Evolutionary conservation across 176 grass and related monocot genomes (phyloP), one percentile per base, ranked within the genome.

Genomic region (Alopecurus myosuroides): DNA sequence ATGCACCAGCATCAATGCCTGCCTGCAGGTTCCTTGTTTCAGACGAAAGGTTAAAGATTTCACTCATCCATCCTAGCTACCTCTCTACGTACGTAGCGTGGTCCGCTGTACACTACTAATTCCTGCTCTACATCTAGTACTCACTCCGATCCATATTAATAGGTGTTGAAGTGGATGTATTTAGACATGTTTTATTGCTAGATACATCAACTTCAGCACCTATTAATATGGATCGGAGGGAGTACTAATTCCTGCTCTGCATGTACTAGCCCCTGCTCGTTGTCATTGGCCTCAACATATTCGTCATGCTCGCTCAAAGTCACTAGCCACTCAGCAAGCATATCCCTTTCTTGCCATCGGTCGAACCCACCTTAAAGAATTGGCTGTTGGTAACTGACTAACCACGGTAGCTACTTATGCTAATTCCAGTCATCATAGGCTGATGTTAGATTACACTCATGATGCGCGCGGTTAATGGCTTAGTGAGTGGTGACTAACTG

Each of bases 21-120:
- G 34, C 72, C 3, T n/a, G 34, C 72, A 39, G 74, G 74, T 90
- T 84, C 80, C 89, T 87, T 90, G 89, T 26, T 79, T 66, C 80
- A 74, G 80, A 87, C 89, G 51, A 87, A 87, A 87, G 88, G 33
- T 64, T 86, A 82, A 72, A 82, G 73, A 72, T 80, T 33, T 65
- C 26, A 25, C 56, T 66, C 1, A 19, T 74, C 70, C 18, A 11
- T 18, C 10, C 2, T 41, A 11, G 8, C 40, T 30, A 35, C n/a
- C 41, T 29, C 13, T 73, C 14, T 74, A 70, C 5, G 20, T 14
- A 9, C 18, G 9, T 35, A 89, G 84, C 34, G 66, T 90, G 88
- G 88, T 74, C 84, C 84, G 56, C 45, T 56, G 41, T 71, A 71
- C 40, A 45, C 7, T 40, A 40, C 6, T 40, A 40, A 45, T 45